Evolutionary conservation across 805 yeast species (phyloP), one percentile per base, ranked within the genome.

Genomic region (Pichia californica): DNA sequence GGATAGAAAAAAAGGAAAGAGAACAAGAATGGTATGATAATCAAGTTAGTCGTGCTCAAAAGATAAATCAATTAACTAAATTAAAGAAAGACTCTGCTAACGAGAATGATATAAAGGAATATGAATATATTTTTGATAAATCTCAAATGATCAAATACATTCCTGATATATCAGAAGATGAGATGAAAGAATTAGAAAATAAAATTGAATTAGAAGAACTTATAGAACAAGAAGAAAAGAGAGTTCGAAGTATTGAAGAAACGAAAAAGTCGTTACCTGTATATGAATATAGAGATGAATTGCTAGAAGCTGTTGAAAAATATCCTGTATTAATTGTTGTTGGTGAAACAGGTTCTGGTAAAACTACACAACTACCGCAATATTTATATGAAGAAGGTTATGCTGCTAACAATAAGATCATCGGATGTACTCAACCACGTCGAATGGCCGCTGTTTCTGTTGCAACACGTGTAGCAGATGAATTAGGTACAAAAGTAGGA

Each of bases 261-360:
- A 75, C 78, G 1, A 63, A 91, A 40, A 73, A 71, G 52, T 76
- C 85, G 0, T 67, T 88, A 15, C 97, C 97, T 0, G 95, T 88
- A 1, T 88, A 70, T 53, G 64, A 71, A 40, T 82, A 75, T 53
- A 67, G 89, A 36, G 67, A 73, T 2, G 71, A 76, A 28, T 70
- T 89, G 15, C 60, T 89, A 26, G 67, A 70, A 0, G 80, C 86
- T 0, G 72, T 89, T 9, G 58, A 62, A 20, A 65, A 73, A 23
- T 72, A 83, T 52, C 95, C 86, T 56, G 88, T 89, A 0, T 66
- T 81, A n/a, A 74, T 91, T 5, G 76, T 91, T 8, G 84, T 88
- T 45, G 98, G 98, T 47, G 97, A 91, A 59, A 91, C 99, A 0
- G 99, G 97, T 36, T 88, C 96, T 0, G 97, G 97, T 55, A 89